A percentile compares a stretch with the other conserved stretches of the same genome.
Evolutionary conservation across 352 stramenopile genomes (phyloP).

Genomic region (Pythium grandisporangium): DNA sequence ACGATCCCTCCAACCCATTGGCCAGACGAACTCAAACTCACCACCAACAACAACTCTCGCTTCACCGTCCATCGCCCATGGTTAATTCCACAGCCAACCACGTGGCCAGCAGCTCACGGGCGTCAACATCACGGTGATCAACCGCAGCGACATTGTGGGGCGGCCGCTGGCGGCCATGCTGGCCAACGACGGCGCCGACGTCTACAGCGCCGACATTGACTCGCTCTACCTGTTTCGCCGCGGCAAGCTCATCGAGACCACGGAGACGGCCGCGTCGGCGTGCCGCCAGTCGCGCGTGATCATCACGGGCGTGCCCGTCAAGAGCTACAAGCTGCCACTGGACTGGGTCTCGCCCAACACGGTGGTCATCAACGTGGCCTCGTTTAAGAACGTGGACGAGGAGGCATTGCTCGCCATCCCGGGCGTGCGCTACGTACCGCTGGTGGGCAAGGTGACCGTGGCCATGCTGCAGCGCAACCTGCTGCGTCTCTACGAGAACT

Average conservation of each 20-base stretch:
- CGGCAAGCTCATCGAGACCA: conserved; percentile 82
- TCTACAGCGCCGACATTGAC: conserved; percentile 95
- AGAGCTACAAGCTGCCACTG: conserved; percentile 90
- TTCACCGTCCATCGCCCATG: too few relatives aligned
- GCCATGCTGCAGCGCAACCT: conserved; percentile 95
- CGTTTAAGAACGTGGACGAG: conserved; percentile 95
- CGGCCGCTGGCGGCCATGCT: conserved; percentile 93
- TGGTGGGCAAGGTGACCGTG: conserved; percentile 96
- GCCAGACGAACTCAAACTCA: too few relatives aligned
- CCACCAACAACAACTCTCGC: too few relatives aligned
- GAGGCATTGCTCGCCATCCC: conserved; percentile 83
- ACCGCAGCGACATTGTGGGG: conserved; percentile 96
- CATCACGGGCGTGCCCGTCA: conserved; percentile 92
- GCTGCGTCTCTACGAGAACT: conserved; percentile 94
- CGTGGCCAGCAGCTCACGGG: conserved; percentile 62
- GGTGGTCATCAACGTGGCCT: conserved; percentile 95
- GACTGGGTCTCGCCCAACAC: conserved; percentile 88
- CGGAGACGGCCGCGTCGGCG: conserved; percentile 82
- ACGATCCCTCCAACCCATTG: too few relatives aligned
- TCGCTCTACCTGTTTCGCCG: conserved; percentile 94
- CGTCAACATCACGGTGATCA: conserved; percentile 93
- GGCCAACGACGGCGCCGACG: conserved; percentile 91
- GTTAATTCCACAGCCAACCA: conserved; percentile 15
- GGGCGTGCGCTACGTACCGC: conserved; percentile 91
- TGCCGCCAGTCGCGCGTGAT: conserved; percentile 89